Base-by-base conservation (phyloP, 2,329 filamentous ascomycete species). In the Penicillium italicum region DNA sequence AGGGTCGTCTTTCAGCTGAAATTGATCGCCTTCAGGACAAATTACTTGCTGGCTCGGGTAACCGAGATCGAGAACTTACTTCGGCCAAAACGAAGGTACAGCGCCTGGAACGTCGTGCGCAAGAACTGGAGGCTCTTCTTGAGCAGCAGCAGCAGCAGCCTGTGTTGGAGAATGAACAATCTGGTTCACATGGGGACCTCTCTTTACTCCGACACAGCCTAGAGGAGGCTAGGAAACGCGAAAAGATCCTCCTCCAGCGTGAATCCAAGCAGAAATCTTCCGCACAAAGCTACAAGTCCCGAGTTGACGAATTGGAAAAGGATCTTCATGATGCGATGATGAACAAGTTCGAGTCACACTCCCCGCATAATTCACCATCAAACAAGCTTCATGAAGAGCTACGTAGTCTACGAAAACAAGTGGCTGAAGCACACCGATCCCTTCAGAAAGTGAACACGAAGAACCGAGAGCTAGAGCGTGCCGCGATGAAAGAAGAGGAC, bases 261-360 rank as follows among this genome's bases (percentile, higher is more conserved):
- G 88, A 90, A 65, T 76, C 80, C 10, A 72, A 81, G 7, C 83
- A 87, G 61, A 87, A 85, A 62, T 82, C 87, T 30, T 74, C 77
- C 1, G 78, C 87, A 56, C 85, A 86, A 56, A 76, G 78, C 20
- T 80, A 89, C 55, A 88, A 87, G 69, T 80, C 81, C 45, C 82
- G 86, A 55, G 80, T 90, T 46, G 77, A 81, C 2, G 84, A 89
- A 34, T 79, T 91, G 16, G 87, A 90, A 68, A 81, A 82, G 38
- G 83, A 87, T 56, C 77, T 87, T 5, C 85, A 89, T 61, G 85
- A 91, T 55, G 79, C 82, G 6, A 72, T 77, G 49, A 75, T 79
- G 55, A 75, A 74, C 24, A 78, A 85, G 38, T 80, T 80, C 18
- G 78, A 79, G 30, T 76, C 72, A 24, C 74, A 79, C 2, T 83